Conservation (phyloP, 108 stramenopile species). For the Mayamaea pseudoterrestris region DNA sequence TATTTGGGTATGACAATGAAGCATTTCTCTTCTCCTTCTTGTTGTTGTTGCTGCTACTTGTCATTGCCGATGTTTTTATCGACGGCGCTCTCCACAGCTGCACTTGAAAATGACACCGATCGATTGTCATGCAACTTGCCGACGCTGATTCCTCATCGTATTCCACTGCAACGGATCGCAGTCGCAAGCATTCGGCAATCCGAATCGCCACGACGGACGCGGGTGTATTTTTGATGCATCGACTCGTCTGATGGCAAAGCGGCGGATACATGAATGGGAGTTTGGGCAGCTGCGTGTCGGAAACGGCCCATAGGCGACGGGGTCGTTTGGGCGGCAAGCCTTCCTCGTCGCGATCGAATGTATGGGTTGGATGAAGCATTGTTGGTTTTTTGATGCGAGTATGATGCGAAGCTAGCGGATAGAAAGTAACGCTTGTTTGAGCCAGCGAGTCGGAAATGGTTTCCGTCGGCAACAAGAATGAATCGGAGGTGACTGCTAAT, state of each 20-base stretch:
- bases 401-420: no score
- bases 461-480: no score
- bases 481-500: no score
- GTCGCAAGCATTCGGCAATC: conserved; percentile 32
- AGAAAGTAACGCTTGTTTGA: no score
- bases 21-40: no score
- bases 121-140: conserved; percentile 30
- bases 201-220: conserved; percentile 40
- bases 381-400: no score
- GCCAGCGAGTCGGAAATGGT: no score
- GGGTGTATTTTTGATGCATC: conserved; percentile 21
- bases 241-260: conserved; percentile 18
- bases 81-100: conserved; percentile 12
- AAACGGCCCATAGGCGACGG: conserved; percentile 24
- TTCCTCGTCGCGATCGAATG: no score
- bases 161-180: conserved; percentile 34
- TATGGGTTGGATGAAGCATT: no score
- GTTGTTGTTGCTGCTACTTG: no score
- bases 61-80: no score
- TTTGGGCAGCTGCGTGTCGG: conserved; percentile 12
- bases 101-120: conserved; percentile 28
- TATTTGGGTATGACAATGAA: no score
- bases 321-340: conserved; percentile 15
- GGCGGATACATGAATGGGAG: conserved; percentile 35
- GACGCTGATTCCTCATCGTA: conserved; percentile 39